Conservation (phyloP, 495 filamentous ascomycete species). For the Hyaloscypha hepaticicola region DNA sequence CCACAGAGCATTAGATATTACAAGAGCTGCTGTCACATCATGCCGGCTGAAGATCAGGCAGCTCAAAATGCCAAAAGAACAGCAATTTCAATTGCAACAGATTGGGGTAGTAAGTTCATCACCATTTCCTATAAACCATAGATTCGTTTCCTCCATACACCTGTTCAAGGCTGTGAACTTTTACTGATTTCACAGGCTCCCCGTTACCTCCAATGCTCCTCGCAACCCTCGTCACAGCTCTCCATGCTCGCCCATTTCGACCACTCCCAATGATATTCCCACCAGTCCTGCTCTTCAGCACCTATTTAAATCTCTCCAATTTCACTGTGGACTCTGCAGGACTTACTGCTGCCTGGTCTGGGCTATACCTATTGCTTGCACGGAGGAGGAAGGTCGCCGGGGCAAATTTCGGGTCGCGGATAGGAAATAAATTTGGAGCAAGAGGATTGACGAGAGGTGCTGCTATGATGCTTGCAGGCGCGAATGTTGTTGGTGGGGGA, state of each 20-base stretch:
- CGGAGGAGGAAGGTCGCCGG: constrained; percentile 47
- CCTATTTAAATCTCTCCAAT: constrained; percentile 76
- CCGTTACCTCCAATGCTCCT: constrained; percentile 75
- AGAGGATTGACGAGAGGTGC: constrained; percentile 69
- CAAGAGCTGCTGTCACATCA: neutral
- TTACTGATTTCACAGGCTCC: constrained; percentile 54
- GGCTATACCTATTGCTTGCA: constrained; percentile 78
- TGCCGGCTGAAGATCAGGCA: constrained; percentile 25
- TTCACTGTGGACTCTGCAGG: constrained; percentile 83
- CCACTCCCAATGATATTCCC: constrained; percentile 76
- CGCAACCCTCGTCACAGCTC: constrained; percentile 74
- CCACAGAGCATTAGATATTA: neutral
- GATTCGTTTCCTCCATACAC: neutral
- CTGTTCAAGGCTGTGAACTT: neutral
- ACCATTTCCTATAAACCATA: neutral
- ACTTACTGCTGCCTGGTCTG: constrained; percentile 81
- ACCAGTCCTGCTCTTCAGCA: constrained; percentile 79
- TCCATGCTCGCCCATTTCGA: constrained; percentile 74
- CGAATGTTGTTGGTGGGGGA: constrained; percentile 70
- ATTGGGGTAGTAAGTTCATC: constrained; percentile 71
- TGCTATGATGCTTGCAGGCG: constrained; percentile 67
- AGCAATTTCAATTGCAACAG: constrained; percentile 50
- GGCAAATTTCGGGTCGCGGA: constrained; percentile 29
- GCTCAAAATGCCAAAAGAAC: constrained; percentile 41
- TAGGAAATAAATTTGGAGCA: constrained; percentile 59